phyloP scores from a whole-genome alignment of 2,329 filamentous ascomycete genomes.

The Fusarium acutatum region DNA sequence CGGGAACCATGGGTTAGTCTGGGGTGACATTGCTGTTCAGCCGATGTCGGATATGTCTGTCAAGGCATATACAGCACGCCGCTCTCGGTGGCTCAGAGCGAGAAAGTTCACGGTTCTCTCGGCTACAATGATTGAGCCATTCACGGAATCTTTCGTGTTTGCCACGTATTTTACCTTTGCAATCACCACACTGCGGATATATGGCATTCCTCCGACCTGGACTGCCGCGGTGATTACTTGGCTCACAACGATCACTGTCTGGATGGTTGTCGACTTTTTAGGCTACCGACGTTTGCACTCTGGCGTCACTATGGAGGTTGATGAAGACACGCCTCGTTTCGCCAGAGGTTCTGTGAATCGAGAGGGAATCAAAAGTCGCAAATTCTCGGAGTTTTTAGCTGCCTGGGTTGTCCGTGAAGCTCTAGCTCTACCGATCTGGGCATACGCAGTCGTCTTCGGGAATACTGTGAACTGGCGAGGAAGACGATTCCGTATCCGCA shows the following conservation, averaged over 20 bases:
- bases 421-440: slow-evolving; percentile 88
- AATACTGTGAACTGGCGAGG: slow-evolving; percentile 89
- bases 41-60: slow-evolving; percentile 86
- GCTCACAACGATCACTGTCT: slow-evolving; percentile 69
- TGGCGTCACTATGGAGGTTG: slow-evolving; percentile 73
- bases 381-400: slow-evolving; percentile 75
- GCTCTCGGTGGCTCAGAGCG: slow-evolving; percentile 90
- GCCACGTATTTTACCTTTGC: slow-evolving; percentile 83
- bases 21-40: slow-evolving; percentile 88
- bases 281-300: slow-evolving; percentile 80
- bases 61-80: slow-evolving; percentile 77
- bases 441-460: slow-evolving; percentile 88
- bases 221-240: slow-evolving; percentile 70
- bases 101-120: slow-evolving; percentile 92
- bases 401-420: slow-evolving; percentile 88
- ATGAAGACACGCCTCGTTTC: slow-evolving; percentile 79
- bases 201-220: slow-evolving; percentile 73
- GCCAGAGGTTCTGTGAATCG: slow-evolving; percentile 58
- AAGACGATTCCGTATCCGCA: slow-evolving; percentile 79
- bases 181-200: slow-evolving; percentile 67
- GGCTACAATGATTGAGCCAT: slow-evolving; percentile 91
- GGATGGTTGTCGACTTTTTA: slow-evolving; percentile 80
- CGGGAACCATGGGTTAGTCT: slow-evolving; percentile 83
- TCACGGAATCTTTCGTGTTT: slow-evolving; percentile 88
- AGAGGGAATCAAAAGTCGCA: slow-evolving; percentile 57